Percentiles rank a stretch among this genome's conserved stretches.
These are phyloP conservation scores for Blastocystis sp. DNA, from an alignment of 352 stramenopile genomes.

Conservation along the genomic window DNA sequence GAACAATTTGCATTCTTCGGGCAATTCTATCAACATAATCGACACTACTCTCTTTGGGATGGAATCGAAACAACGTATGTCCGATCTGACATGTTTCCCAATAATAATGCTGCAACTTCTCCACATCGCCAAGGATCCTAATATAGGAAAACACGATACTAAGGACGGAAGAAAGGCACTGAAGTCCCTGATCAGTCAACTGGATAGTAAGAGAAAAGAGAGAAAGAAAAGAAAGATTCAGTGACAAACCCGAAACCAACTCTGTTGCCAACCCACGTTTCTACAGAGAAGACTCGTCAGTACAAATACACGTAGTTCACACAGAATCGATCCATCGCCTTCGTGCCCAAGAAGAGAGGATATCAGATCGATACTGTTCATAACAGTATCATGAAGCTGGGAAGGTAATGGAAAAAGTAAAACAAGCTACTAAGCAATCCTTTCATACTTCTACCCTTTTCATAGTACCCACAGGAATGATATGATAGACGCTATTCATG, in stretches of 20 bases:
- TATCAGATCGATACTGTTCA: background rate
- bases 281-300: background rate
- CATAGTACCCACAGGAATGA: background rate
- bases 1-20: background rate
- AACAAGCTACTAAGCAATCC: background rate
- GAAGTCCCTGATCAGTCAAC: background rate
- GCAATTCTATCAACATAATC: background rate
- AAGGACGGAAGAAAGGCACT: background rate
- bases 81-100: background rate
- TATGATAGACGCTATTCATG: background rate
- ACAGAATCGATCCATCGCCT: conserved; percentile 39
- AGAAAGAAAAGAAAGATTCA: background rate
- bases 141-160: background rate
- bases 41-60: background rate
- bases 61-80: conserved; percentile 4
- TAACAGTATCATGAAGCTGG: background rate
- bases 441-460: background rate
- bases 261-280: conserved; percentile 7
- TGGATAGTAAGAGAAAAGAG: conserved; percentile 5
- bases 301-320: background rate
- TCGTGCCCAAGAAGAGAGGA: conserved; percentile 2
- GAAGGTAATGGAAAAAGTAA: conserved; percentile 14
- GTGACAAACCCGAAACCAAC: background rate
- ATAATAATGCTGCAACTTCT: background rate
- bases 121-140: background rate